These are phyloP conservation scores for Fistulinella staudtii DNA, from an alignment of 1,284 basidiomycete species.

Conservation along the genomic window DNA sequence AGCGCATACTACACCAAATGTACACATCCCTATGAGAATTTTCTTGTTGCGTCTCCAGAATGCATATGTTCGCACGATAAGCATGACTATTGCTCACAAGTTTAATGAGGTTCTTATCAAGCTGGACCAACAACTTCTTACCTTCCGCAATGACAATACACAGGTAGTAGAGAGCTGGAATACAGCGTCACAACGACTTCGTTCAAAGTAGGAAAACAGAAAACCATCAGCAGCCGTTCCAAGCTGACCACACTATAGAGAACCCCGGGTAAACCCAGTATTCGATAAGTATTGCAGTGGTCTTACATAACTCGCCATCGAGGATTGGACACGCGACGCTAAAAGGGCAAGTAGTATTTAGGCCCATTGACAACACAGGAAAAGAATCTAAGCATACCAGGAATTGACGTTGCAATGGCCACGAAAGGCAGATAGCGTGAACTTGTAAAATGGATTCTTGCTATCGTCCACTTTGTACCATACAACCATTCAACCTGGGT, in stretches of 20 bases:
- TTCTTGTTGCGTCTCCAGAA: conserved; percentile 19
- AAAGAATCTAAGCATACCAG: conserved; percentile 3
- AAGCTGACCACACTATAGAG: conserved; percentile 13
- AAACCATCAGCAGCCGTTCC: conserved; percentile 11
- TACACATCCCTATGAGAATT: conserved; percentile 16
- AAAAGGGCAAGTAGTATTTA: neutral
- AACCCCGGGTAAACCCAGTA: conserved; percentile 1
- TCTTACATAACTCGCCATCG: conserved; percentile 10
- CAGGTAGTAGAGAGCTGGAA: conserved; percentile 17
- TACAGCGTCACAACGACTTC: neutral
- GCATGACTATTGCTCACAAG: conserved; percentile 11
- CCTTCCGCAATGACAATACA: conserved; percentile 19
- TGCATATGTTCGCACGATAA: conserved; percentile 23
- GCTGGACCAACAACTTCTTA: neutral
- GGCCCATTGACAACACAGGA: neutral
- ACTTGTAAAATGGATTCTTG: conserved; percentile 17
- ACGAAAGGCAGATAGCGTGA: conserved; percentile 25
- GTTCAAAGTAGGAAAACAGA: neutral
- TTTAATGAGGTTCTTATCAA: neutral
- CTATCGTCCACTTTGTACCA: conserved; percentile 16
- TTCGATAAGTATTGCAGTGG: neutral
- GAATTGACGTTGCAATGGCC: conserved; percentile 17
- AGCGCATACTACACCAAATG: conserved; percentile 13
- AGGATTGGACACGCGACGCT: conserved; percentile 16
- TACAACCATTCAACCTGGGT: conserved; percentile 17